These are phyloP conservation scores for Marasmius tenuissimus DNA, from an alignment of 1,284 basidiomycete species.

Conservation along the genomic window DNA sequence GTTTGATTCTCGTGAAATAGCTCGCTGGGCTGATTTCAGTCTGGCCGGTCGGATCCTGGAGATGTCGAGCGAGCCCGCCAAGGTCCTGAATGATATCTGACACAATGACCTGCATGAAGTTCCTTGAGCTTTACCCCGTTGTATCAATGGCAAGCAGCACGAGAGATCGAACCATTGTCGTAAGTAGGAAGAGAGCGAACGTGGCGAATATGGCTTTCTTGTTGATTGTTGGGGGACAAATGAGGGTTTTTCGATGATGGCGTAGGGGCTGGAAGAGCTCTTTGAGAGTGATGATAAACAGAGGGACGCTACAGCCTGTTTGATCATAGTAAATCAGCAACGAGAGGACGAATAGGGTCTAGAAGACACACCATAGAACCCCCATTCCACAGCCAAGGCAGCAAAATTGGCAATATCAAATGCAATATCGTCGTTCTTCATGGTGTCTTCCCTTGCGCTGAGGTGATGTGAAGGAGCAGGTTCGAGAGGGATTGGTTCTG, in stretches of 20 bases:
- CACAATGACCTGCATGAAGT: neutral
- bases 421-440: neutral
- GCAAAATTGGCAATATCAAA: neutral
- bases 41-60: neutral
- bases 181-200: neutral
- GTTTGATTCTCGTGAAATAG: neutral
- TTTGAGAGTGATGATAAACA: slow-evolving; percentile 1
- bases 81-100: neutral
- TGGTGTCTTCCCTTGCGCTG: neutral
- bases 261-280: neutral
- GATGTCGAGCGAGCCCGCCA: neutral
- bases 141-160: neutral
- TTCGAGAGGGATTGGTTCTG: no score
- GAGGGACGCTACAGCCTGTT: neutral
- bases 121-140: neutral
- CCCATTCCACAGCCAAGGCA: slow-evolving; percentile 8
- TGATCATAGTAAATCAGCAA: no score
- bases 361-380: slow-evolving; percentile 2
- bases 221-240: neutral
- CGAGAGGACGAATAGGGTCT: neutral
- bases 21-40: neutral
- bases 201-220: neutral
- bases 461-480: no score
- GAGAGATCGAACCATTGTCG: neutral
- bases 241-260: neutral